Evolutionary conservation across 2,329 filamentous ascomycete genomes (phyloP).

Genomic region (Sporothrix pseudoabietina): DNA sequence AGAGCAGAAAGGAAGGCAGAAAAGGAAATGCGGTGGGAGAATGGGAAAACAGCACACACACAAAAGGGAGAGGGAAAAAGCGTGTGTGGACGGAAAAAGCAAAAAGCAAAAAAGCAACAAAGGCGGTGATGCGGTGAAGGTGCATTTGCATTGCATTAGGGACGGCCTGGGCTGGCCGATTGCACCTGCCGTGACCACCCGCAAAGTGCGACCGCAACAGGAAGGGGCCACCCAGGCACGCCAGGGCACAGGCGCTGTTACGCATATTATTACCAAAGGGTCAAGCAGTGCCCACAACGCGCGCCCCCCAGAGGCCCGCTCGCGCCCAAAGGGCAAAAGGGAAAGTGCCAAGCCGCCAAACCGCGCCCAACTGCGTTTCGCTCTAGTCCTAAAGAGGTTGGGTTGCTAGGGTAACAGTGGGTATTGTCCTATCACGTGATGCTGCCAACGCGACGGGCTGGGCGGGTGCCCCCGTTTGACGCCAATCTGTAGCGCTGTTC

Average conservation of each 20-base stretch:
- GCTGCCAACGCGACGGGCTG: neutral
- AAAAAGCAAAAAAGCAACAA: constrained; percentile 10
- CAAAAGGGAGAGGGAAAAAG: neutral
- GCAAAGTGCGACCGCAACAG: neutral
- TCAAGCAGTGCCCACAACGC: constrained; percentile 24
- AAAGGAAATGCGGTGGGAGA: neutral
- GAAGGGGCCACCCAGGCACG: neutral
- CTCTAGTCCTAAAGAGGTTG: constrained; percentile 25
- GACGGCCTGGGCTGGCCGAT: neutral
- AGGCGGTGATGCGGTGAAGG: constrained; percentile 23
- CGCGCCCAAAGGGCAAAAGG: neutral
- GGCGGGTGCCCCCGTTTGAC: constrained; percentile 25
- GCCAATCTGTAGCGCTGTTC: constrained; percentile 21
- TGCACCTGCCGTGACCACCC: constrained; percentile 17
- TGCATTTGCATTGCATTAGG: constrained; percentile 8
- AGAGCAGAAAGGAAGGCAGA: neutral
- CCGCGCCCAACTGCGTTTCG: constrained; percentile 21
- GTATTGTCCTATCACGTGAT: constrained; percentile 18
- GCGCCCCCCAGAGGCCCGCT: constrained; percentile 11
- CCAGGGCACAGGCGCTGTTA: neutral
- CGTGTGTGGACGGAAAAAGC: constrained; percentile 9
- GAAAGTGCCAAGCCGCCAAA: neutral
- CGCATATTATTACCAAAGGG: constrained; percentile 27
- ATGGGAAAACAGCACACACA: neutral
- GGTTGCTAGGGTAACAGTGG: constrained; percentile 30